These are phyloP conservation scores for Pseudogymnoascus sp. DNA, from an alignment of 2,329 filamentous ascomycete species.

Conservation along the genomic window DNA sequence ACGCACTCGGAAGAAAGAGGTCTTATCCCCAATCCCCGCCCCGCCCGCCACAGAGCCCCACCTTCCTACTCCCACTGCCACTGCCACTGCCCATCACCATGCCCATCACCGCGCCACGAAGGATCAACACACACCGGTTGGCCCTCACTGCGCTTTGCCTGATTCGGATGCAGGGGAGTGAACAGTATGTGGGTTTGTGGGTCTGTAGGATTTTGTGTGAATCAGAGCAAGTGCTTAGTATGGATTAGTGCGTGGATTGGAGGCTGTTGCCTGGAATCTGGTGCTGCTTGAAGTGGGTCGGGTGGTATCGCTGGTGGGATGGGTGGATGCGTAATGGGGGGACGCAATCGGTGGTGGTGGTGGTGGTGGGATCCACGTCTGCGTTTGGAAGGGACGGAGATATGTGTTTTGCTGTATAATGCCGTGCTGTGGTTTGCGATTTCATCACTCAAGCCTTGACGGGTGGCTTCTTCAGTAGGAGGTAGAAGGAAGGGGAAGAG, in stretches of 20 bases:
- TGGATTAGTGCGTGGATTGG: too few relatives aligned
- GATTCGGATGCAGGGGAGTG: too few relatives aligned
- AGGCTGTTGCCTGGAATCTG: slow-evolving; percentile 6
- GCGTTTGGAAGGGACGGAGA: background rate
- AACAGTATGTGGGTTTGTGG: too few relatives aligned
- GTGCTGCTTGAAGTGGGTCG: background rate
- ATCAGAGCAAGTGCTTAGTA: too few relatives aligned
- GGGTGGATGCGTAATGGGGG: background rate
- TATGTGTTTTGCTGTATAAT: too few relatives aligned
- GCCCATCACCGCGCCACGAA: background rate
- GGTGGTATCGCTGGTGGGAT: background rate
- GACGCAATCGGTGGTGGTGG: background rate
- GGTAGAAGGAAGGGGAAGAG: too few relatives aligned
- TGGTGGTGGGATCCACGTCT: background rate
- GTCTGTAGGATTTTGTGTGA: background rate
- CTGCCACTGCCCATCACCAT: background rate
- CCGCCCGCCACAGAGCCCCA: background rate
- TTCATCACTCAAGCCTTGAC: background rate
- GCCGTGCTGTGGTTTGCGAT: background rate
- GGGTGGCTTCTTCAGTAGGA: background rate
- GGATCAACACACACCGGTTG: background rate
- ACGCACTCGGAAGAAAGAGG: background rate
- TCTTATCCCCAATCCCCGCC: background rate
- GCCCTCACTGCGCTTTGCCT: too few relatives aligned
- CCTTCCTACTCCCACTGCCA: too few relatives aligned